A percentile compares a stretch with the other conserved stretches of the same genome.
These are phyloP conservation scores for Striga asiatica DNA, from an alignment of 257 asterid species.

Conservation along the genomic window DNA sequence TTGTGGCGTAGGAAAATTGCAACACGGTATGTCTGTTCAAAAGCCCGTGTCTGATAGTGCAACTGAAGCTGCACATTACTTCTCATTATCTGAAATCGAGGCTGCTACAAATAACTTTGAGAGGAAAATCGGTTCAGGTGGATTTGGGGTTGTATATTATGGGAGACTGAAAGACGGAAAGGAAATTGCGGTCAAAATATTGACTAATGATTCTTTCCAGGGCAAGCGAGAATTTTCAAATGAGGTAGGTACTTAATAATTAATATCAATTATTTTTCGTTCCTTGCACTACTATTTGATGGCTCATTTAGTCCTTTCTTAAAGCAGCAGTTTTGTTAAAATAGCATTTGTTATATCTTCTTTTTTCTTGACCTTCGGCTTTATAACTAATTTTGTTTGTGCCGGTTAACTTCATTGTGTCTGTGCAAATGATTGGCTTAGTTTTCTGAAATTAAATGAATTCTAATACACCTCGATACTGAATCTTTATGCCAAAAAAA, in stretches of 20 bases:
- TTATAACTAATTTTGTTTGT: too few relatives aligned
- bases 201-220: slow-evolving; percentile 84
- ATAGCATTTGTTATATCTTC: too few relatives aligned
- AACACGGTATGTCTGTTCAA: slow-evolving; percentile 27
- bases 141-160: slow-evolving; percentile 84
- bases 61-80: slow-evolving; percentile 81
- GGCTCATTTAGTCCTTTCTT: background rate
- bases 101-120: slow-evolving; percentile 72
- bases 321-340: too few relatives aligned
- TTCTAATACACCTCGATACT: too few relatives aligned
- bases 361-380: too few relatives aligned
- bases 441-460: too few relatives aligned
- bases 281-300: background rate
- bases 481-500: slow-evolving; percentile 7
- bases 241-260: slow-evolving; percentile 84
- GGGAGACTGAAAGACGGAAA: slow-evolving; percentile 70
- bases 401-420: too few relatives aligned
- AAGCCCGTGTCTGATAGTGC: slow-evolving; percentile 43
- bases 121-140: slow-evolving; percentile 87
- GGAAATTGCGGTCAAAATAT: slow-evolving; percentile 90
- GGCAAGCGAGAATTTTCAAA: slow-evolving; percentile 89
- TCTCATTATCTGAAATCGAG: slow-evolving; percentile 64
- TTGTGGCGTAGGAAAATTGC: slow-evolving; percentile 36
- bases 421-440: too few relatives aligned
- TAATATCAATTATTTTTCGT: background rate